Evolutionary conservation across 495 filamentous ascomycete genomes (phyloP).

Genomic region (Gamarada debralockiae): DNA sequence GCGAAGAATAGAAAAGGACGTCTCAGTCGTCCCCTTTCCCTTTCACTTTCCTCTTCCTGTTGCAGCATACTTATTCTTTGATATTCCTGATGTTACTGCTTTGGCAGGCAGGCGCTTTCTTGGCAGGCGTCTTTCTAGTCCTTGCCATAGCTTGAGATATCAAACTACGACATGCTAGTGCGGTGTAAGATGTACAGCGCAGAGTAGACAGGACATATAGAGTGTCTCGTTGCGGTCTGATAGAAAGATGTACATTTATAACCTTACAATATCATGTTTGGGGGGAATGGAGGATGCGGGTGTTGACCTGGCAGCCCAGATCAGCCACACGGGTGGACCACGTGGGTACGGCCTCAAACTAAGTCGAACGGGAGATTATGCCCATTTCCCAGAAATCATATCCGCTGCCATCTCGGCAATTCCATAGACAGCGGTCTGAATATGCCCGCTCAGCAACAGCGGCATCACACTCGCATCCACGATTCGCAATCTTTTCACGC

Average conservation of each 20-base stretch:
- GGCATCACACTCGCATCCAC: too few relatives aligned
- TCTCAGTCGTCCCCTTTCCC: constrained; percentile 1
- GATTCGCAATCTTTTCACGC: constrained; percentile 40
- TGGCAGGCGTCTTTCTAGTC: constrained; percentile 2
- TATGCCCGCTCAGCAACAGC: constrained; percentile 41
- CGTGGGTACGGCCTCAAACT: too few relatives aligned
- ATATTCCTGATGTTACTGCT: background rate
- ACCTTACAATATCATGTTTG: background rate
- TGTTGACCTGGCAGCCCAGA: background rate
- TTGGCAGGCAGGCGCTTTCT: background rate
- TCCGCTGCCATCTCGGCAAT: constrained; percentile 53
- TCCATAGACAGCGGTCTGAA: constrained; percentile 48
- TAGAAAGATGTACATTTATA: background rate
- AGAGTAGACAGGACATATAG: background rate
- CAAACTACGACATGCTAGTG: background rate
- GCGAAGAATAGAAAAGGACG: background rate
- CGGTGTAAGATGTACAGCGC: background rate
- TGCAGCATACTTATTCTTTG: constrained; percentile 6
- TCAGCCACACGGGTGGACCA: background rate
- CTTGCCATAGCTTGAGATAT: constrained; percentile 10
- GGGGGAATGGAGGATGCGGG: background rate
- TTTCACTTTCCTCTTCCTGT: constrained; percentile 4
- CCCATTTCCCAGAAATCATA: constrained; percentile 38
- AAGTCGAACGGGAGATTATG: too few relatives aligned
- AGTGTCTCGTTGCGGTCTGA: background rate